A percentile compares a stretch with the other conserved stretches of the same genome.
These are phyloP conservation scores for Microthlaspi erraticum DNA, from an alignment of 345 rosid genomes.

Conservation along the genomic window DNA sequence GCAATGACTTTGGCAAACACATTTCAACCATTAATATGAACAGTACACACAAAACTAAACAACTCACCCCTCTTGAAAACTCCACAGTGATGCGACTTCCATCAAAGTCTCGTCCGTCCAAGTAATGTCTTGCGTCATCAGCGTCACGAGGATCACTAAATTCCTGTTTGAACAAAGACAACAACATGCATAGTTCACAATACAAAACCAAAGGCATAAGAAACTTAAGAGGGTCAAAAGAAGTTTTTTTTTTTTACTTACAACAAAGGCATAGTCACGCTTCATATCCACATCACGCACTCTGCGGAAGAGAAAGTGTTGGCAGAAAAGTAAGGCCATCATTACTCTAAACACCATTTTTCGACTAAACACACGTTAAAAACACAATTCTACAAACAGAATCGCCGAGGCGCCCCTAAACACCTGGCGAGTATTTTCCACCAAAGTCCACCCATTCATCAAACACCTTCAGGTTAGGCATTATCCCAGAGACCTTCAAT, in stretches of 20 bases:
- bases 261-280: constrained; percentile 98
- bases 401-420: constrained; percentile 44
- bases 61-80: constrained; percentile 81
- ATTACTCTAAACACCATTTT: constrained; percentile 88
- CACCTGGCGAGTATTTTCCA: constrained; percentile 49
- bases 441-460: constrained; percentile 95
- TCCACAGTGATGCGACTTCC: constrained; percentile 94
- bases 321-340: constrained; percentile 99
- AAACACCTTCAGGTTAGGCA: constrained; percentile 94
- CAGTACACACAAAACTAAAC: constrained; percentile 10
- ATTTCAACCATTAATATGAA: not conserved
- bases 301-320: constrained; percentile 88
- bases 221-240: not conserved
- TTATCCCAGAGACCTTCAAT: constrained; percentile 98
- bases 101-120: constrained; percentile 81
- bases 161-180: constrained; percentile 58
- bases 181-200: not conserved
- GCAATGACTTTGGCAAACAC: not conserved
- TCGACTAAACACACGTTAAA: constrained; percentile 73
- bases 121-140: constrained; percentile 83
- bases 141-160: constrained; percentile 95
- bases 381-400: constrained; percentile 51
- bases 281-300: constrained; percentile 99
- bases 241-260: constrained; percentile 50
- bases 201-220: not conserved